These are phyloP conservation scores for Nematocida ausubeli DNA, from an alignment of 371 early-diverging fungal genomes.

Conservation along the genomic window DNA sequence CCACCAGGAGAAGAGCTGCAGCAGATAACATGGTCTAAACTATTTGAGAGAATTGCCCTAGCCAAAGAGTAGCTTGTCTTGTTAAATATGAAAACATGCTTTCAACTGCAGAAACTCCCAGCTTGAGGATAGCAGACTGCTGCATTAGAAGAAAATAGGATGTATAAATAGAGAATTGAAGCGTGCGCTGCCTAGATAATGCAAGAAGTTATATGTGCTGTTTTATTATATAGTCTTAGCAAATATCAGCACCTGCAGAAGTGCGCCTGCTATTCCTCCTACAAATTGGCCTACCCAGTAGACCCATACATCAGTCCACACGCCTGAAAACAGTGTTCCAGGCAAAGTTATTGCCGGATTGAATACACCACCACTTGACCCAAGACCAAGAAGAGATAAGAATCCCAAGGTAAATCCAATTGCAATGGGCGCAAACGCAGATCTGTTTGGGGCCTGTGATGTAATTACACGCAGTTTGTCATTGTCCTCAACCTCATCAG, in stretches of 20 bases:
- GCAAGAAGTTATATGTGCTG: too few relatives aligned
- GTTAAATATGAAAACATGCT: too few relatives aligned
- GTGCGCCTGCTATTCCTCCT: constrained; percentile 71
- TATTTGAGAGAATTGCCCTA: too few relatives aligned
- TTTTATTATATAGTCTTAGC: constrained; percentile 39
- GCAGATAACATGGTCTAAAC: too few relatives aligned
- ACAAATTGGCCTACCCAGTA: constrained; percentile 71
- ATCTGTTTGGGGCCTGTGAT: constrained; percentile 58
- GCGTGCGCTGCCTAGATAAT: too few relatives aligned
- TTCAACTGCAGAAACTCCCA: too few relatives aligned
- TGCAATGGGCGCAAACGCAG: constrained; percentile 67
- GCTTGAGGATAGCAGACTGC: too few relatives aligned
- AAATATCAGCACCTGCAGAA: constrained; percentile 64
- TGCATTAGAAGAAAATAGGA: too few relatives aligned
- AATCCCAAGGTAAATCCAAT: constrained; percentile 71
- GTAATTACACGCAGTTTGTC: constrained; percentile 58
- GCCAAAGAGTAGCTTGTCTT: too few relatives aligned
- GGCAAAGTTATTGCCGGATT: constrained; percentile 72
- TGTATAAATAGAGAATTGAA: too few relatives aligned
- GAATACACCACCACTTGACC: constrained; percentile 73
- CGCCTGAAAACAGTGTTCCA: constrained; percentile 70
- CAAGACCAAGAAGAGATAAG: constrained; percentile 70
- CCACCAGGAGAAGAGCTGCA: too few relatives aligned
- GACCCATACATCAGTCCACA: constrained; percentile 70
- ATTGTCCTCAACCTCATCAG: constrained; percentile 68